These are phyloP conservation scores for Penicillium psychrosexuale DNA, from an alignment of 2,329 filamentous ascomycete genomes.

Conservation along the genomic window DNA sequence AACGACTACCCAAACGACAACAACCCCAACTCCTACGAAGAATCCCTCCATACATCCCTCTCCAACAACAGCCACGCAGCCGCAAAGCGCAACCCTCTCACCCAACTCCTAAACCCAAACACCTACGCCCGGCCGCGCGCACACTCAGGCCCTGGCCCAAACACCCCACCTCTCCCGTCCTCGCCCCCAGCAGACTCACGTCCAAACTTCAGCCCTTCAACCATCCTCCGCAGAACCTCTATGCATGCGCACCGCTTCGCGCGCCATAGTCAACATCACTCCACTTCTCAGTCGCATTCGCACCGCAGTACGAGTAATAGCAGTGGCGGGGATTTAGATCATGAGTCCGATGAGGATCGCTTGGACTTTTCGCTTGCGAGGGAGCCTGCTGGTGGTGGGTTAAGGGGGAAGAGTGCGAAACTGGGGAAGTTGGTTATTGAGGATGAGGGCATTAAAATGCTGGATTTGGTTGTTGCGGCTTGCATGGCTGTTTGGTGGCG, in stretches of 20 bases:
- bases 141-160: constrained; percentile 23
- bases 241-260: constrained; percentile 21
- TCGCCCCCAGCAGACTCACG: constrained; percentile 17
- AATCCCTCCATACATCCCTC: not conserved
- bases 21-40: constrained; percentile 14
- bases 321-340: constrained; percentile 13
- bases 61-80: constrained; percentile 5
- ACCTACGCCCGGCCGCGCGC: constrained; percentile 27
- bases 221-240: constrained; percentile 28
- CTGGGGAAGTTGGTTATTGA: constrained; percentile 88
- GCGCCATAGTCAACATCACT: constrained; percentile 16
- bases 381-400: constrained; percentile 82
- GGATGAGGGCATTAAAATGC: constrained; percentile 89
- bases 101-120: constrained; percentile 33
- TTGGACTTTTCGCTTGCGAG: constrained; percentile 73
- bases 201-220: constrained; percentile 31
- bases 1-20: constrained; percentile 13
- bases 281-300: not conserved
- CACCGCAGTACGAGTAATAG: constrained; percentile 21
- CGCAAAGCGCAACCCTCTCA: constrained; percentile 32
- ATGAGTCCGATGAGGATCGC: constrained; percentile 39
- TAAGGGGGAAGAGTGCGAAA: constrained; percentile 82
- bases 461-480: constrained; percentile 85
- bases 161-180: constrained; percentile 12
- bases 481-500: constrained; percentile 95